A percentile compares a stretch with the other conserved stretches of the same genome.
Evolutionary conservation across 371 early-diverging fungal species (phyloP).

Genomic region (Mucor plumbeus): DNA sequence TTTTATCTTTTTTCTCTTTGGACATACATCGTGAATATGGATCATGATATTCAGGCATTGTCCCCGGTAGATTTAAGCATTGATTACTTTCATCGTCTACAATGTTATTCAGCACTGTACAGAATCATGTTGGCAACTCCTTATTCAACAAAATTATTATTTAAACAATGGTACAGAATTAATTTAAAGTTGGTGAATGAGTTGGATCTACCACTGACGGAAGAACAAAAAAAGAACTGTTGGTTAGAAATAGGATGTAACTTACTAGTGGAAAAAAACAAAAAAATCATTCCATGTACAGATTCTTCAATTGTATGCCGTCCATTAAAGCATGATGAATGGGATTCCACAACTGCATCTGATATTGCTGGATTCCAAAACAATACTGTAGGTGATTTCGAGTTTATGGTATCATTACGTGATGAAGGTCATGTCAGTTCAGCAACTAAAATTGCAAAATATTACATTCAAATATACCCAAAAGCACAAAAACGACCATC

Average conservation of each 20-base stretch:
- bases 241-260: slow-evolving; percentile 25
- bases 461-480: slow-evolving; percentile 15
- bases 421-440: slow-evolving; percentile 4
- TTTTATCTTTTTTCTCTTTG: background rate
- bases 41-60: background rate
- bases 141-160: slow-evolving; percentile 12
- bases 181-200: slow-evolving; percentile 46
- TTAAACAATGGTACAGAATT: slow-evolving; percentile 40
- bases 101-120: slow-evolving; percentile 33
- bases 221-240: slow-evolving; percentile 17
- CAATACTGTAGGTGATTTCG: slow-evolving; percentile 18
- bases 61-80: background rate
- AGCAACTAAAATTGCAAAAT: background rate
- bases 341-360: slow-evolving; percentile 27
- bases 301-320: slow-evolving; percentile 19
- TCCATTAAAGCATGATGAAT: slow-evolving; percentile 36
- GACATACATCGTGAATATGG: background rate
- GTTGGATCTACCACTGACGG: slow-evolving; percentile 29
- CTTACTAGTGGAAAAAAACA: slow-evolving; percentile 12
- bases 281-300: background rate
- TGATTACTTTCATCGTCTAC: slow-evolving; percentile 22
- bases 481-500: slow-evolving; percentile 3
- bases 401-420: slow-evolving; percentile 11
- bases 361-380: slow-evolving; percentile 25
- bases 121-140: slow-evolving; percentile 29